phyloP scores from a whole-genome alignment of 108 stramenopile species.

The Epithemia pelagica region DNA sequence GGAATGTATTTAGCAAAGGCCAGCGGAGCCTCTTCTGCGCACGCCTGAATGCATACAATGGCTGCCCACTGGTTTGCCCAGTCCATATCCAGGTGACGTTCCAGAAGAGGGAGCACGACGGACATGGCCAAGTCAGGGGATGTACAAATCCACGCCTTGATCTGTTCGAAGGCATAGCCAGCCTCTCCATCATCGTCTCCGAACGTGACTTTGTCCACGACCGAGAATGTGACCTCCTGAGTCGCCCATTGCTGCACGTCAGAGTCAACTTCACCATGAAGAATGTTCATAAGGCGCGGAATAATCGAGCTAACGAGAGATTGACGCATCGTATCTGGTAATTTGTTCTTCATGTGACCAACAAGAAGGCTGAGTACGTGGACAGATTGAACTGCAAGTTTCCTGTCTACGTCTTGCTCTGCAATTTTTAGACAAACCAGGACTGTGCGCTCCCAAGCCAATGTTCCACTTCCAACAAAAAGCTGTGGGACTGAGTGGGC shows the following conservation, averaged over 20 bases:
- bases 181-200: conserved; percentile 8
- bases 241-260: not conserved
- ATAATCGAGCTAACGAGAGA: not conserved
- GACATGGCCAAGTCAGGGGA: not conserved
- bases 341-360: not conserved
- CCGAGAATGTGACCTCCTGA: not conserved
- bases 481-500: not conserved
- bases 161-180: not conserved
- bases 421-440: not conserved
- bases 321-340: not conserved
- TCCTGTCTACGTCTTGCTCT: not conserved
- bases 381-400: not conserved
- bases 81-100: conserved; percentile 31
- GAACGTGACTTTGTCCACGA: not conserved
- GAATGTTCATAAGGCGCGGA: not conserved
- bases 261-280: not conserved
- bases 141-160: not conserved
- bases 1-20: conserved; percentile 44
- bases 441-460: not conserved
- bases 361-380: not conserved
- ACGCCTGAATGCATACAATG: conserved; percentile 25
- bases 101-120: conserved; percentile 15
- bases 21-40: conserved; percentile 31
- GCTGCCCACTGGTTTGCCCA: conserved; percentile 53
- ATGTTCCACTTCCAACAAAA: not conserved